Base-by-base conservation (phyloP, 148 eudicot species). In the Cornus suecica region DNA sequence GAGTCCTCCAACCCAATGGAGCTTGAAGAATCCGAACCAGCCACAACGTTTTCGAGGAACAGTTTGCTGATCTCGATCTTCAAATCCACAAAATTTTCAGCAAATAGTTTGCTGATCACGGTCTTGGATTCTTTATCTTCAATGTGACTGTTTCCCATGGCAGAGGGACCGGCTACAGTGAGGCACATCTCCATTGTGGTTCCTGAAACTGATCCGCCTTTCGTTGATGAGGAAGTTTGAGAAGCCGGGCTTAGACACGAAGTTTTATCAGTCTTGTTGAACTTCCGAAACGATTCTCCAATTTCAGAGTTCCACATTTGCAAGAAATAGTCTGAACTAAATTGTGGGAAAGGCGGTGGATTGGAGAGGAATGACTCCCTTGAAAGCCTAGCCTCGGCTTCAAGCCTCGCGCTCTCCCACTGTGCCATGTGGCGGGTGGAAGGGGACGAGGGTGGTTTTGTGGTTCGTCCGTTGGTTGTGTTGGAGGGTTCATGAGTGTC, bases 401-500 rank as follows among this genome's bases (percentile, higher is more conserved):
- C 98, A 5, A 96, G 91, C 85, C 99, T 85, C 0, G 99, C 99
- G 15, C 90, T 88, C 87, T 96, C 99, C 98, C 99, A 96, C 54
- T 96, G 99, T 16, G 98, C 93, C 99, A 87, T 91, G 86, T 96
- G 99, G 63, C 98, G 94, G 0, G 97, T 87, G 10, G 95, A 91
- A n/a, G 93, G 88, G 2, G 97, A 88, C 0, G 87, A 69, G 0
- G 94, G 86, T 9, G 80, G 85, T 15, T 79, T 80, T n/a, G 65
- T 61, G n/a, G 80, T 66, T 16, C 68, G 74, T 0, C 88, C 87
- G 18, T 32, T 5, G 56, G 81, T 52, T 25, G 77, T 61, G 18
- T 87, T 63, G 29, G 78, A 68, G 2, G 89, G 90, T 66, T 92
- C 91, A 25, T 94, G 98, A 22, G 97, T 94, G 26, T 81, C 85